Base-by-base conservation (phyloP, 345 rosid species). In the Microcos paniculata region DNA sequence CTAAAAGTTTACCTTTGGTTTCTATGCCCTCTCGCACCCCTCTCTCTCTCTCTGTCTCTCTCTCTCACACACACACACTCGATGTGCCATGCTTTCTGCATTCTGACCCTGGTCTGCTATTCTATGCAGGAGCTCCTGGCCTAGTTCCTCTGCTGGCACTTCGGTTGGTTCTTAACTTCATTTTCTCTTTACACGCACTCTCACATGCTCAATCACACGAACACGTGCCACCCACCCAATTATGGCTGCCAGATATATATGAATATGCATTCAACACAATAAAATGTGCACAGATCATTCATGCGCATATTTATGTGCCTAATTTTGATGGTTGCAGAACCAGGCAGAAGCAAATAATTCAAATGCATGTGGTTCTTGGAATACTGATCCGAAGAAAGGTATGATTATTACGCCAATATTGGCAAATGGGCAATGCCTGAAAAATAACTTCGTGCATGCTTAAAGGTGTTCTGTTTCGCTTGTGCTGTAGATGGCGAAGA, bases 401-500 rank as follows among this genome's bases (percentile, higher is more conserved):
- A 68, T 28, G 58, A 28, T 48, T 26, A 9, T 6, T 46, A 40
- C 56, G 23, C 9, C 42, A 26, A 45, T 26, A 48, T 48, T 68
- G 9, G 42, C 16, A 28, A 42, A 10, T 48, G 57, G 1, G 42
- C 26, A 18, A 49, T 68, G 42, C 72, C 43, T 68, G 42, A 30
- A 48, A 69, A 68, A 48, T 4, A 19, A 67, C 5, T 18, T 68
- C 16, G 16, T 11, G 16, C 26, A 28, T 68, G 72, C 18, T 48
- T 48, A 68, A 68, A 28, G 57, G 42, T 69, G 2, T 30, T 48
- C 30, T 19, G 16, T 69, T 69, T 49, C 15, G 18, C 45, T 19
- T 46, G 0, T 68, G 24, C 57, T 18, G 16, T 63, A 73, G 85
- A 77, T 77, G 79, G 71, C 69, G 85, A 78, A 77, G 83, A 83